Base-by-base conservation (phyloP, 2,329 filamentous ascomycete species). In the Coleophoma cylindrospora region DNA sequence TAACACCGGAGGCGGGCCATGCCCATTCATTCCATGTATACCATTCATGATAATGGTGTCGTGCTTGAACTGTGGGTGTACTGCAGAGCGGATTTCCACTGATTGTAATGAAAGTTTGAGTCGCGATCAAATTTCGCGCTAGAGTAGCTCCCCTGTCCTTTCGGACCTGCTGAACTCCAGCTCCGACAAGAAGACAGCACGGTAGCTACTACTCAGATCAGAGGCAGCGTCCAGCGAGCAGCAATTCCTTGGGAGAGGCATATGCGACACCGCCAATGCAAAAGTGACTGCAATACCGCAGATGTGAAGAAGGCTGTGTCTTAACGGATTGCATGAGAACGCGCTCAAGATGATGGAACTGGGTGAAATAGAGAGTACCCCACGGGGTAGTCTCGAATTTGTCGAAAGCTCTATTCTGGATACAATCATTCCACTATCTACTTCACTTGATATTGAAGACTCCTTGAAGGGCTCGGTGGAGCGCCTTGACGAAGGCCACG, bases 341-440 rank as follows among this genome's bases (percentile, higher is more conserved):
- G 7, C 27, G 9, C 19, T 19, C 45, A 61, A 58, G 55, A 59
- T 63, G 61, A 55, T 57, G 36, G 62, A 64, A 53, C 53, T 54
- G n/a, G 63, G 67, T 44, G 54, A 61, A 49, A 61, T 63, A 54
- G 57, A 70, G 57, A 54, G 50, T 51, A 55, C 56, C 61, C 57
- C 66, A 60, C 45, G 68, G 57, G 64, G 63, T 14, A 66, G 63
- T 48, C 56, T 68, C 13, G 71, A 72, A 56, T 80, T 86, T 61
- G 69, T 80, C 43, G 78, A 84, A 51, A 71, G 75, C 52, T 80
- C 83, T 3, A 74, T 79, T 51, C 70, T 87, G 49, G 75, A 76
- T 36, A 84, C 84, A 57, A 70, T 85, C 41, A 70, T 87, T 45
- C 83, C 83, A 10, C 69, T 75, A 45, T 68, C 75, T 17, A 83